phyloP scores from a whole-genome alignment of 2,329 filamentous ascomycete species.

The Coccinonectria pachysandricola region DNA sequence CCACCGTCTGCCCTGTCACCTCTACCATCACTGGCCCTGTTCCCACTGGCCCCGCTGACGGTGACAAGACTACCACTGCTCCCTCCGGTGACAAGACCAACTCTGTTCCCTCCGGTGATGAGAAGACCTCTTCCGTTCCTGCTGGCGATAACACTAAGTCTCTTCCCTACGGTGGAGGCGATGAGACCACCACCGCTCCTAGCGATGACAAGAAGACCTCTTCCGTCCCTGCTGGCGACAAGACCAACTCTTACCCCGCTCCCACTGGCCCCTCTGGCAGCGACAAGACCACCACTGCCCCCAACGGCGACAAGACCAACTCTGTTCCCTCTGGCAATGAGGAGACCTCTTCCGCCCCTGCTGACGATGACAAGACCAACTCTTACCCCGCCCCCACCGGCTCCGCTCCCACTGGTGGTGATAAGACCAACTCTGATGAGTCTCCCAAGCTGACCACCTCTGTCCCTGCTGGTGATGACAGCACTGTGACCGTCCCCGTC shows the following conservation, averaged over 20 bases:
- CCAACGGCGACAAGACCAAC: conserved; percentile 6
- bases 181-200: conserved; percentile 8
- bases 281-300: conserved; percentile 5
- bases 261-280: neutral
- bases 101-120: conserved; percentile 7
- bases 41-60: conserved; percentile 5
- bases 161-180: conserved; percentile 1
- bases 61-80: conserved; percentile 3
- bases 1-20: no score
- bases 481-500: no score
- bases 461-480: conserved; percentile 1
- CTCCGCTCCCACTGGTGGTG: neutral
- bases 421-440: neutral
- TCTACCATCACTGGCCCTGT: no score
- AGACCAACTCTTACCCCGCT: conserved; percentile 6
- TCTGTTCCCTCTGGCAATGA: neutral
- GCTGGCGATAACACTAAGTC: conserved; percentile 5
- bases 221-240: conserved; percentile 1
- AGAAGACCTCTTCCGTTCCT: conserved; percentile 8
- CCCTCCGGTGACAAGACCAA: conserved; percentile 6
- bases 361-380: conserved; percentile 1
- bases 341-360: conserved; percentile 2
- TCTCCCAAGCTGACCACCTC: neutral
- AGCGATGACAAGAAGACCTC: conserved; percentile 7
- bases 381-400: neutral